Base-by-base conservation (phyloP, 805 yeast genomes). In the Teunomyces gatunensis region DNA sequence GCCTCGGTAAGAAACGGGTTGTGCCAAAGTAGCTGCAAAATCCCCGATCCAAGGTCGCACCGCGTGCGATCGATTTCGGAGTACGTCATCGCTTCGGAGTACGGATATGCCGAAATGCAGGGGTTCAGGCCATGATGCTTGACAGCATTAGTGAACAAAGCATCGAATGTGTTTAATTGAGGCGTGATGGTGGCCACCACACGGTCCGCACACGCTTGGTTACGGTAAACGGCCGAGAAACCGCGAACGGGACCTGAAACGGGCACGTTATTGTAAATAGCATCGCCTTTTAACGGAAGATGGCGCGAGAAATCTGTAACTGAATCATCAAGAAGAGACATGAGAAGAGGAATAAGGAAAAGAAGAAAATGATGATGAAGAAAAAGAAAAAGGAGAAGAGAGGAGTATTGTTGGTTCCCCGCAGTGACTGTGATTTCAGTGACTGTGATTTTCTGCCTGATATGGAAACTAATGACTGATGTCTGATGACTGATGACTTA, bases 1-100 rank as follows among this genome's bases (percentile, higher is more conserved):
- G 64, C 46, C 50, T 62, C 60, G 51, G 49, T 53, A n/a, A 49
- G 47, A 44, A 49, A 63, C 3, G 62, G 63, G 35, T 61, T 60
- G 35, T 56, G 53, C 27, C 46, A 52, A 28, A 81, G 78, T 30
- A 45, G 23, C 25, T 47, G 46, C 33, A 57, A 32, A n/a, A 57
- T 42, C 75, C 89, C 90, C 10, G 84, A 62, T 4, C 87, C 90
- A 25, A 82, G 67, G 44, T 69, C 55, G 34, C 66, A 64, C 44
- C 80, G 73, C 48, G 80, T 67, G 25, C 59, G 52, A 13, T 73
- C 71, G 21, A 79, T 71, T 45, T 50, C 61, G 5, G 49, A 55
- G 56, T 73, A 84, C 2, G 78, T 61, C 36, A 74, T 67, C 50
- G 54, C 57, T n/a, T 66, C 55, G 58, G 72, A 57, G 48, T 63